Conservation (phyloP, 306 rosid genomes). For the Ormosia semicastrata region DNA sequence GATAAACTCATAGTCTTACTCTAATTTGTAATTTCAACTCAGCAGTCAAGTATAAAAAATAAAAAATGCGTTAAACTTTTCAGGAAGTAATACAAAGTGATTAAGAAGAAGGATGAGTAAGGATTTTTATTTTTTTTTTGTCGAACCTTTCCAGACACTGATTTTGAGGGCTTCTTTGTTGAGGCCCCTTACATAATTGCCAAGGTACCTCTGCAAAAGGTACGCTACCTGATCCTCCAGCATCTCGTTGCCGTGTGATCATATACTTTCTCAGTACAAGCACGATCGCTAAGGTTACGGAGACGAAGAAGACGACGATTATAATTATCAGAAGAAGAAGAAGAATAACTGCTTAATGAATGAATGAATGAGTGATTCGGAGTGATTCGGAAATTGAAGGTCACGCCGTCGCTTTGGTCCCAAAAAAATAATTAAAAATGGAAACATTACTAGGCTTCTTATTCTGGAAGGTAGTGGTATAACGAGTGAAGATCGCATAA, state of each 20-base stretch:
- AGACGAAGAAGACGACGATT: neutral
- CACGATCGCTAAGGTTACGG: conserved; percentile 23
- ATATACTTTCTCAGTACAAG: conserved; percentile 12
- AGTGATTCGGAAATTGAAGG: conserved; percentile 41
- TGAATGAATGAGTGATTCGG: no score
- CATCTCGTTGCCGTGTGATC: conserved; percentile 53
- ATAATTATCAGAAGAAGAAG: neutral
- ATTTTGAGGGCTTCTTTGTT: conserved; percentile 96
- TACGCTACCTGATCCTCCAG: conserved; percentile 98
- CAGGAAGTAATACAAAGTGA: neutral
- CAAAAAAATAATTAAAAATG: neutral
- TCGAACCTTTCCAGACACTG: conserved; percentile 92
- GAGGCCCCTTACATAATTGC: conserved; percentile 89
- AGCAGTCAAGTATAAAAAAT: conserved; percentile 14
- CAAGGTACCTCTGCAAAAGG: conserved; percentile 95
- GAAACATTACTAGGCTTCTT: neutral
- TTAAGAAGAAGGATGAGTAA: neutral
- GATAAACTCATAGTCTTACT: neutral
- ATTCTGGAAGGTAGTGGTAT: conserved; percentile 4
- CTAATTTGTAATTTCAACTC: conserved; percentile 31
- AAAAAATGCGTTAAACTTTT: neutral
- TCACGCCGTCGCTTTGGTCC: conserved; percentile 28
- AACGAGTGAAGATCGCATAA: neutral
- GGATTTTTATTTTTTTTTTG: neutral
- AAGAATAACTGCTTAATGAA: neutral